Conservation (phyloP, 1,284 basidiomycete species). For the Trametes versicolor region DNA sequence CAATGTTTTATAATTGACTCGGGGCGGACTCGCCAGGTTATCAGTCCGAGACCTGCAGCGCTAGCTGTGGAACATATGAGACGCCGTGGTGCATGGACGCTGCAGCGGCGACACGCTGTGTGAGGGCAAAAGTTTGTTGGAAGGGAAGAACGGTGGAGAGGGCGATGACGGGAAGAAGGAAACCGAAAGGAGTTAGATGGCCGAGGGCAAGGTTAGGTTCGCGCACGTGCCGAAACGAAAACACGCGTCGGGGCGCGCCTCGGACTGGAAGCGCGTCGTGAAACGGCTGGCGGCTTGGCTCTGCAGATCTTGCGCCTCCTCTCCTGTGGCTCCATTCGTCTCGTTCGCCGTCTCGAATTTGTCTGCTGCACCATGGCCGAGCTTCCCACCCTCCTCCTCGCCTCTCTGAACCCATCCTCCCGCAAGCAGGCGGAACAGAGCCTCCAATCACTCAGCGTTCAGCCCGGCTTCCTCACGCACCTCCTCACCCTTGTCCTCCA, state of each 20-base stretch:
- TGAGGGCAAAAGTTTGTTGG: conserved; percentile 1
- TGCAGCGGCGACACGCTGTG: neutral
- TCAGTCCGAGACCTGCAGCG: conserved; percentile 3
- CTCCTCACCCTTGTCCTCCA: conserved; percentile 81
- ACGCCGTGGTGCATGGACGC: conserved; percentile 10
- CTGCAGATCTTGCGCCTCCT: neutral
- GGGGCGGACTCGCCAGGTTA: neutral
- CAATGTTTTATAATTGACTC: neutral
- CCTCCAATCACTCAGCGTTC: conserved; percentile 71
- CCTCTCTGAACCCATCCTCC: conserved; percentile 77
- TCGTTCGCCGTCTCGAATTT: conserved; percentile 2
- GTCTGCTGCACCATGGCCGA: conserved; percentile 60
- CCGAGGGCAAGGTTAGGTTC: neutral
- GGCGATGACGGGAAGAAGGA: neutral
- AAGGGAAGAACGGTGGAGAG: conserved; percentile 5
- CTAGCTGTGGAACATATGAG: neutral
- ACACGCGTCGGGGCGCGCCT: conserved; percentile 29
- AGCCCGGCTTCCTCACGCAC: conserved; percentile 82
- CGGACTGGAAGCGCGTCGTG: conserved; percentile 12
- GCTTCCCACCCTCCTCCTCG: conserved; percentile 71
- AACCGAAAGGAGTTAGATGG: conserved; percentile 7
- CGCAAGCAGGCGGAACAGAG: conserved; percentile 85
- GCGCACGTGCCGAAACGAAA: conserved; percentile 22
- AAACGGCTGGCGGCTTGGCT: neutral
- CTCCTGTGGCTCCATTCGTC: conserved; percentile 20